phyloP scores from a whole-genome alignment of 768 basidiomycete species.

The Tylopilus intermedius region DNA sequence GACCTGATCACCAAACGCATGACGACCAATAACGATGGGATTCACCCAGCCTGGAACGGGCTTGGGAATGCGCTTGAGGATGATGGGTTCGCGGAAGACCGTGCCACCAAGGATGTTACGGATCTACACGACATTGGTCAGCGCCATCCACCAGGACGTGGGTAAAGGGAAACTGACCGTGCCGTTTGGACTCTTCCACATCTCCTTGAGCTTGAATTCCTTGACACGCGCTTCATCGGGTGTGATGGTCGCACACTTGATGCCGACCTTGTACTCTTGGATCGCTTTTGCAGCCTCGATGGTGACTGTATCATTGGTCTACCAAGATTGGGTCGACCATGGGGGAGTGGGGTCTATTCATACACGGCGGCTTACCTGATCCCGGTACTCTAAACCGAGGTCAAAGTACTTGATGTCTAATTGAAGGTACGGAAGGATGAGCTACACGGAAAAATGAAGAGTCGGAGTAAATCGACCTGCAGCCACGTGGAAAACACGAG shows the following conservation, averaged over 20 bases:
- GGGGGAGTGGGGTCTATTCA: neutral
- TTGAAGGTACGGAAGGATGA: conserved; percentile 92
- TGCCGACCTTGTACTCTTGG: conserved; percentile 89
- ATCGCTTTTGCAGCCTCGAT: conserved; percentile 93
- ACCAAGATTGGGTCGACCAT: neutral
- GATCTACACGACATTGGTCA: conserved; percentile 47
- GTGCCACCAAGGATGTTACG: conserved; percentile 98
- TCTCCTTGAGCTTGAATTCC: conserved; percentile 97
- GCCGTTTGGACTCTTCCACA: conserved; percentile 98
- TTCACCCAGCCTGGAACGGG: conserved; percentile 96
- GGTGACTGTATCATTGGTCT: conserved; percentile 94
- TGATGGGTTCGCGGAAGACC: conserved; percentile 98
- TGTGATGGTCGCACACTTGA: conserved; percentile 99
- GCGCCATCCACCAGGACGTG: neutral
- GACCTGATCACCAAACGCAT: conserved; percentile 95
- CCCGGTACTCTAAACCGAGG: conserved; percentile 90
- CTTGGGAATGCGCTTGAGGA: conserved; percentile 83
- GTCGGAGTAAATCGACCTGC: neutral
- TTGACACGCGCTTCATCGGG: conserved; percentile 94
- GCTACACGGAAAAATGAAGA: conserved; percentile 41
- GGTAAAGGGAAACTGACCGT: conserved; percentile 50
- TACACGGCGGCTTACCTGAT: conserved; percentile 50
- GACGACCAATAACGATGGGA: conserved; percentile 93
- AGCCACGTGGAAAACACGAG: neutral
- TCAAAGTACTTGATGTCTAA: conserved; percentile 98